These are phyloP conservation scores for Polymyxa betae DNA, from an alignment of 208 protist genomes.

Conservation along the genomic window DNA sequence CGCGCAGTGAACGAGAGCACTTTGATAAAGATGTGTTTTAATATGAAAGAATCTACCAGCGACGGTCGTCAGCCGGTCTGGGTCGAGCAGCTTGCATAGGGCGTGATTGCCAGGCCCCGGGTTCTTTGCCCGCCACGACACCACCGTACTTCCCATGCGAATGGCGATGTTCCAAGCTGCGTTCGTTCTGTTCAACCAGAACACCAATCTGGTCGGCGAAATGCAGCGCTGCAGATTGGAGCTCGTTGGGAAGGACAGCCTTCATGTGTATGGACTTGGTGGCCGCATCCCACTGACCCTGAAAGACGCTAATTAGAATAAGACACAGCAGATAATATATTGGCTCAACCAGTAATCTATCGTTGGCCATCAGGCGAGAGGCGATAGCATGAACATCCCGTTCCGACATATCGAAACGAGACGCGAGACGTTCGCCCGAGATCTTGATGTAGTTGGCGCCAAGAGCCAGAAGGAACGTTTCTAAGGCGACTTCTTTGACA, in stretches of 20 bases:
- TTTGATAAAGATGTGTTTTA: no score
- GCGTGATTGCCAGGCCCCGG: neutral
- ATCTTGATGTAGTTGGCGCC: conserved; percentile 72
- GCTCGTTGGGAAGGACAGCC: conserved; percentile 67
- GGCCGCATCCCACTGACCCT: conserved; percentile 75
- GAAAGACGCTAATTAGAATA: neutral
- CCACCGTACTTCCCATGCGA: neutral
- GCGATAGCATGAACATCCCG: conserved; percentile 71
- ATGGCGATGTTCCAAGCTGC: conserved; percentile 43
- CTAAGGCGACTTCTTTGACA: conserved; percentile 76
- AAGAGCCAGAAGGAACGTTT: conserved; percentile 80
- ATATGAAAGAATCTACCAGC: no score
- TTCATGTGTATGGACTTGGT: conserved; percentile 74
- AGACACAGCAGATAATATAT: neutral
- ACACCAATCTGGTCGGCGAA: conserved; percentile 75
- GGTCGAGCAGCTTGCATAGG: no score
- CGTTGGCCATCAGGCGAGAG: conserved; percentile 76
- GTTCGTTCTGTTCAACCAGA: conserved; percentile 51
- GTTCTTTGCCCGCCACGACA: neutral
- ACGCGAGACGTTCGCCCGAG: conserved; percentile 65
- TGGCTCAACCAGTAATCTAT: conserved; percentile 66
- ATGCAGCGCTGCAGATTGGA: conserved; percentile 76
- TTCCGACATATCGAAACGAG: conserved; percentile 69
- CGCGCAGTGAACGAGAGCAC: no score
- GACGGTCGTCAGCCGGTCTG: no score